phyloP scores from a whole-genome alignment of 2,329 filamentous ascomycete species.

The Penicillium sp. region DNA sequence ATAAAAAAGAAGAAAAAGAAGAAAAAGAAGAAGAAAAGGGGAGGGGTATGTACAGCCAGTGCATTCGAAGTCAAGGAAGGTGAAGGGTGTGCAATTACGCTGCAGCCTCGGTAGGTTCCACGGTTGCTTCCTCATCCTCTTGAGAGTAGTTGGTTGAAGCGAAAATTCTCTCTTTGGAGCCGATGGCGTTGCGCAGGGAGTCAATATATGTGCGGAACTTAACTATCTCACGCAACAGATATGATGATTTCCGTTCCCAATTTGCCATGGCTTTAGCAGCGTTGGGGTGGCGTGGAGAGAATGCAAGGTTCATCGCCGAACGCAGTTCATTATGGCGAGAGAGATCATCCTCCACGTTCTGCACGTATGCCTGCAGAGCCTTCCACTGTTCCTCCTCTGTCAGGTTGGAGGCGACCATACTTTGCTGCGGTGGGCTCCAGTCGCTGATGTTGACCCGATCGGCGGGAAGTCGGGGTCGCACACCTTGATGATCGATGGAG shows the following conservation, averaged over 20 bases:
- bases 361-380: constrained; percentile 74
- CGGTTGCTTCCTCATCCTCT: background rate
- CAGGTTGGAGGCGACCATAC: constrained; percentile 78
- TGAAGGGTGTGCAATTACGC: constrained; percentile 1
- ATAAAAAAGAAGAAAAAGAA: background rate
- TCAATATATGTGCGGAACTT: constrained; percentile 97
- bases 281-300: constrained; percentile 80
- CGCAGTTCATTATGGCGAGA: constrained; percentile 85
- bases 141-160: constrained; percentile 21
- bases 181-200: constrained; percentile 69
- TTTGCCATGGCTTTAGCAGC: constrained; percentile 84
- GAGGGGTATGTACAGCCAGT: constrained; percentile 12
- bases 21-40: background rate
- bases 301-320: constrained; percentile 82
- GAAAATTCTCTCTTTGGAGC: constrained; percentile 70
- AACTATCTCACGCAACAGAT: constrained; percentile 88
- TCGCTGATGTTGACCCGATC: constrained; percentile 82
- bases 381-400: constrained; percentile 78
- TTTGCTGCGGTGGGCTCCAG: constrained; percentile 86
- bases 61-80: background rate
- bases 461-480: constrained; percentile 71
- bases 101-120: background rate
- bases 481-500: constrained; percentile 65
- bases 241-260: constrained; percentile 94
- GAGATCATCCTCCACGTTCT: constrained; percentile 80